These are phyloP conservation scores for Plasmodium billcollinsi DNA, from an alignment of 169 alveolate species.

Conservation along the genomic window DNA sequence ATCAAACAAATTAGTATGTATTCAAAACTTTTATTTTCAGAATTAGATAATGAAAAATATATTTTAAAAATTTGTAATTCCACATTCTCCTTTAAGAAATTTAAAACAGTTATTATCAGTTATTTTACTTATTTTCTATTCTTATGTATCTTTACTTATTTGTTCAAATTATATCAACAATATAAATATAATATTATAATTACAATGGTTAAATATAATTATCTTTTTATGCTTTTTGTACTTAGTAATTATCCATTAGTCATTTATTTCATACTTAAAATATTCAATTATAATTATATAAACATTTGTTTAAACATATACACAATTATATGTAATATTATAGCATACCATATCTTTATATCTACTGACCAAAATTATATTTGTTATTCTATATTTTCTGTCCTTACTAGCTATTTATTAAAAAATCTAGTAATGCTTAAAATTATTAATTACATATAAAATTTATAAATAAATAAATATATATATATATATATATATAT, in stretches of 20 bases:
- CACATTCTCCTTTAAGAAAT: conserved; percentile 48
- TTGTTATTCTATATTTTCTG: conserved; percentile 63
- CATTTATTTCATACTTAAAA: conserved; percentile 59
- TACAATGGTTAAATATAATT: conserved; percentile 66
- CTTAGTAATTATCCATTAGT: conserved; percentile 54
- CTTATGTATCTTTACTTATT: conserved; percentile 53
- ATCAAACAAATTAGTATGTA: conserved; percentile 70
- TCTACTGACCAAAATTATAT: conserved; percentile 46
- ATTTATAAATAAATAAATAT: no score
- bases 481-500: no score
- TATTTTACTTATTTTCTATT: conserved; percentile 37
- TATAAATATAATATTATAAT: conserved; percentile 25
- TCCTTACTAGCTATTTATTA: conserved; percentile 39
- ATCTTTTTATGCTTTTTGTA: conserved; percentile 72
- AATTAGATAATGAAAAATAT: conserved; percentile 70
- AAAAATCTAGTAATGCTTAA: conserved; percentile 50
- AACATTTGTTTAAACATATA: conserved; percentile 62
- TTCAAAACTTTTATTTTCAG: conserved; percentile 55
- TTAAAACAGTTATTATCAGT: conserved; percentile 37
- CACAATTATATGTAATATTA: conserved; percentile 48
- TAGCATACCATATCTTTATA: conserved; percentile 69
- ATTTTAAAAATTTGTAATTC: conserved; percentile 75
- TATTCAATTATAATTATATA: conserved; percentile 65
- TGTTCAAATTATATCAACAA: conserved; percentile 68
- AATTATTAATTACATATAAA: conserved; percentile 23